These are phyloP conservation scores for Crithidia sp. DNA, from an alignment of 208 protist genomes.

Conservation along the genomic window DNA sequence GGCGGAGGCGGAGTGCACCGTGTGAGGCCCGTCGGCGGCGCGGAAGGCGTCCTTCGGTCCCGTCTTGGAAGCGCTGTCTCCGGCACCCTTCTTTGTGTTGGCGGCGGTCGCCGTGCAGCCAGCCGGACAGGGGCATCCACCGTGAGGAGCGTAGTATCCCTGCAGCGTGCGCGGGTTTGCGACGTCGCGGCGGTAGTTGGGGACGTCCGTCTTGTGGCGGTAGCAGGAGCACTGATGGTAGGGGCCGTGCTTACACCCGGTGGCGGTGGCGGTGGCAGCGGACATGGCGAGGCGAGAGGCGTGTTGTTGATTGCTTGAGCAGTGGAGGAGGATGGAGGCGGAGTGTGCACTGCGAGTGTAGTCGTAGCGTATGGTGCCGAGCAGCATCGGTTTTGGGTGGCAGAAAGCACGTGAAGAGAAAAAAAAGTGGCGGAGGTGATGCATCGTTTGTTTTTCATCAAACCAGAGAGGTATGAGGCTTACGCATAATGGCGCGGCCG, in stretches of 20 bases:
- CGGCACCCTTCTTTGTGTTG: too few relatives aligned
- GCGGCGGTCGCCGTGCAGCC: constrained; percentile 1
- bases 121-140: constrained; percentile 62
- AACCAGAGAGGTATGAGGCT: too few relatives aligned
- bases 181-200: constrained; percentile 72
- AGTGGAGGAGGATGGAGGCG: neutral
- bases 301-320: neutral
- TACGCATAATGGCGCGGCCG: too few relatives aligned
- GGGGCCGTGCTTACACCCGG: constrained; percentile 15
- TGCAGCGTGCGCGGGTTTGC: constrained; percentile 67
- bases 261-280: neutral
- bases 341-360: too few relatives aligned
- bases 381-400: too few relatives aligned
- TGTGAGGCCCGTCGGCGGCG: constrained; percentile 43
- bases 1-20: constrained; percentile 26
- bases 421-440: too few relatives aligned
- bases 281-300: constrained; percentile 5
- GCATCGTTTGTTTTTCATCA: too few relatives aligned
- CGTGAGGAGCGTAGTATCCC: constrained; percentile 61
- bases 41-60: constrained; percentile 40
- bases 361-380: too few relatives aligned
- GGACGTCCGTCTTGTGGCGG: constrained; percentile 50
- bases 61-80: too few relatives aligned
- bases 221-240: constrained; percentile 77
- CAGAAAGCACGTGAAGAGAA: too few relatives aligned